Evolutionary conservation across 2,329 filamentous ascomycete genomes (phyloP).

Genomic region (Allantophomopsis cytisporea): DNA sequence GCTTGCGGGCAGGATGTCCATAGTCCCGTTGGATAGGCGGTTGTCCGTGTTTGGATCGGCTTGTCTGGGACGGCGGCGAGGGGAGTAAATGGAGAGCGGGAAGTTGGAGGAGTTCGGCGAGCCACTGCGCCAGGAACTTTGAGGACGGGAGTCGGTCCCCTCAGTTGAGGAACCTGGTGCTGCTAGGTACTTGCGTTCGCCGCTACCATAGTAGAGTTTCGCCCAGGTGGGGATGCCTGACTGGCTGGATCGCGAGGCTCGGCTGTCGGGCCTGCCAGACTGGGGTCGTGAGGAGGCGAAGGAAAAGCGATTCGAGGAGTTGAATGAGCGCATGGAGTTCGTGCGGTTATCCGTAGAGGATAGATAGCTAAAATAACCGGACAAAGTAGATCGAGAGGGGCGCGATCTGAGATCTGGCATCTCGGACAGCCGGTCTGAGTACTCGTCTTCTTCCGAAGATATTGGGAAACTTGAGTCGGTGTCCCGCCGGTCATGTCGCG

Average conservation of each 20-base stretch:
- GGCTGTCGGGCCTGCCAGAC: no score
- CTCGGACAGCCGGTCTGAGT: constrained; percentile 50
- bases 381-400: constrained; percentile 39
- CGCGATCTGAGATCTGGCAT: constrained; percentile 37
- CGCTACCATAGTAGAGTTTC: constrained; percentile 58
- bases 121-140: constrained; percentile 28
- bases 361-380: constrained; percentile 30
- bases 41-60: constrained; percentile 9
- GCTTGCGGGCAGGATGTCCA: constrained; percentile 27
- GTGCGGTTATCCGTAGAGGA: constrained; percentile 14
- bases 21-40: constrained; percentile 19
- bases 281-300: constrained; percentile 22
- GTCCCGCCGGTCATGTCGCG: constrained; percentile 8
- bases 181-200: constrained; percentile 39
- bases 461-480: constrained; percentile 25
- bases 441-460: constrained; percentile 45
- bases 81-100: constrained; percentile 29
- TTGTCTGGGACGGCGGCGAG: constrained; percentile 29
- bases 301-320: constrained; percentile 25
- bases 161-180: constrained; percentile 15
- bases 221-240: constrained; percentile 27
- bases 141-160: constrained; percentile 28
- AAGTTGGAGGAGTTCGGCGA: constrained; percentile 36
- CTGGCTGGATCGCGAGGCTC: no score
- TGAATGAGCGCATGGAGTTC: constrained; percentile 17